Conservation (phyloP, 1,284 basidiomycete genomes). For the Leccinum griseonigrum region DNA sequence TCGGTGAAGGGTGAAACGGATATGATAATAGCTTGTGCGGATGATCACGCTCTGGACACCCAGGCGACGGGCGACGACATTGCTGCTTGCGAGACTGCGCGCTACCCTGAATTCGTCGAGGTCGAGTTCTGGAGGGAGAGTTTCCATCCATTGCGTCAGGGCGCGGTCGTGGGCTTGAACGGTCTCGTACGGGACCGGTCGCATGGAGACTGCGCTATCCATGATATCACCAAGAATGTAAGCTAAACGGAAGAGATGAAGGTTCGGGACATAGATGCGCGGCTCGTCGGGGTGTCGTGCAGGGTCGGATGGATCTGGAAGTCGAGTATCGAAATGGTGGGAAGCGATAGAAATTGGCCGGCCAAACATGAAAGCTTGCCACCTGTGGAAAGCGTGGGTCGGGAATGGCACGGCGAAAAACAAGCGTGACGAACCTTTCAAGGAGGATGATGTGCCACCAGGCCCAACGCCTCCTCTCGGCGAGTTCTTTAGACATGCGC, state of each 20-base stretch:
- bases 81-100: conserved; percentile 60
- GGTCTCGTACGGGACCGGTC: conserved; percentile 67
- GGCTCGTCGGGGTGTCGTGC: conserved; percentile 53
- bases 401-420: conserved; percentile 7
- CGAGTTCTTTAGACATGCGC: conserved; percentile 61
- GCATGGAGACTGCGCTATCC: conserved; percentile 76
- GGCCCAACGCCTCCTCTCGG: conserved; percentile 77
- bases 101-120: conserved; percentile 72
- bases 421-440: conserved; percentile 52
- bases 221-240: conserved; percentile 77
- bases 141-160: conserved; percentile 69
- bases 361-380: conserved; percentile 85
- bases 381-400: conserved; percentile 41
- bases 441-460: conserved; percentile 83
- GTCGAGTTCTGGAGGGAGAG: conserved; percentile 66
- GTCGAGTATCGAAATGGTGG: conserved; percentile 76
- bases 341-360: conserved; percentile 69
- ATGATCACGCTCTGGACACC: conserved; percentile 78
- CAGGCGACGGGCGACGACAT: conserved; percentile 52
- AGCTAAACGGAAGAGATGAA: conserved; percentile 72
- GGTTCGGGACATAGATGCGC: conserved; percentile 65
- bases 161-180: conserved; percentile 69
- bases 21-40: conserved; percentile 71
- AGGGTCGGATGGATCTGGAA: conserved; percentile 65
- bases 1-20: conserved; percentile 77